phyloP scores from a whole-genome alignment of 108 stramenopile genomes.

The Skeletonema potamos region DNA sequence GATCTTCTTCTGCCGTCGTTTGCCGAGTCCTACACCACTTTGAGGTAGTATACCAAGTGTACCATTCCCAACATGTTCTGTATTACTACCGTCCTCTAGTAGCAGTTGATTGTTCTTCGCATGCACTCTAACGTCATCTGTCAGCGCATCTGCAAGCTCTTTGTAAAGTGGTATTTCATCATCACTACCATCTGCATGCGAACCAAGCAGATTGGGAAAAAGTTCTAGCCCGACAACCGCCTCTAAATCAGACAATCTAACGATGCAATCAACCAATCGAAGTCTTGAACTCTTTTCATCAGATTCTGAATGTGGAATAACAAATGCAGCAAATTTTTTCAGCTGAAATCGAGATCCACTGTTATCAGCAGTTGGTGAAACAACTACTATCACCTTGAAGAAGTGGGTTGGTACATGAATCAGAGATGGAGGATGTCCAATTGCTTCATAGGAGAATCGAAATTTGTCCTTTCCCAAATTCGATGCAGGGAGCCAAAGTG shows the following conservation, averaged over 20 bases:
- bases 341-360: neutral
- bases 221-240: constrained; percentile 75
- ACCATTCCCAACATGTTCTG: neutral
- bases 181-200: constrained; percentile 3
- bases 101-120: neutral
- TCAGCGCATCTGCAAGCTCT: constrained; percentile 44
- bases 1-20: constrained; percentile 22
- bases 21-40: constrained; percentile 2
- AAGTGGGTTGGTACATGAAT: constrained; percentile 86
- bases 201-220: constrained; percentile 54
- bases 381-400: constrained; percentile 71
- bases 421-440: constrained; percentile 72
- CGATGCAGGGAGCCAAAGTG: constrained; percentile 68
- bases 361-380: constrained; percentile 12
- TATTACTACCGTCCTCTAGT: neutral
- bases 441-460: constrained; percentile 57
- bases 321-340: constrained; percentile 74
- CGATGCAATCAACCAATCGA: constrained; percentile 61
- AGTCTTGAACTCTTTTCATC: constrained; percentile 13
- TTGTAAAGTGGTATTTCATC: constrained; percentile 25
- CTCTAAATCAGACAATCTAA: constrained; percentile 81
- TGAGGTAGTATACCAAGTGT: constrained; percentile 22
- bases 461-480: constrained; percentile 28
- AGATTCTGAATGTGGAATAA: constrained; percentile 65
- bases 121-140: constrained; percentile 26